These are phyloP conservation scores for Pezicula radicicola DNA, from an alignment of 2,329 filamentous ascomycete genomes.

Conservation along the genomic window DNA sequence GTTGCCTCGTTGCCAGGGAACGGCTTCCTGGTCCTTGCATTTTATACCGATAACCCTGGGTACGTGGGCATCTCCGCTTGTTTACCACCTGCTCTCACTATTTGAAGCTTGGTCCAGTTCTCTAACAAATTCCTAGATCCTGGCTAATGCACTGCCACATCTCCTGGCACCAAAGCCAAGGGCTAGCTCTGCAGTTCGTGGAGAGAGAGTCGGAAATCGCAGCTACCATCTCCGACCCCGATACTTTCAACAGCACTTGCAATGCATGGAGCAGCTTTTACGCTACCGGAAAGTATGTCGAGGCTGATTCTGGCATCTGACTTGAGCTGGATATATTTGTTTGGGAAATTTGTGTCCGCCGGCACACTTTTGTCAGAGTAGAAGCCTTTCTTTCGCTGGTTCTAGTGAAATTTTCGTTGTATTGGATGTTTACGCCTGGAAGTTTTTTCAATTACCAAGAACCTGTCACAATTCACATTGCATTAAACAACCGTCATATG, in stretches of 20 bases:
- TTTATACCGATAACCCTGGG: constrained; percentile 4
- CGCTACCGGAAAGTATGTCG: not conserved
- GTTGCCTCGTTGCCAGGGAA: constrained; percentile 36
- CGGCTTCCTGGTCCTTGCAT: constrained; percentile 3
- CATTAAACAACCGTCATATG: too few species aligned
- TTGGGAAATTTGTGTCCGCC: too few species aligned
- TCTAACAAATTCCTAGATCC: not conserved
- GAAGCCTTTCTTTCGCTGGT: too few species aligned
- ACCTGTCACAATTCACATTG: too few species aligned
- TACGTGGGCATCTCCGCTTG: too few species aligned
- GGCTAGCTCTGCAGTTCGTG: constrained; percentile 47
- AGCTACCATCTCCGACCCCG: constrained; percentile 1
- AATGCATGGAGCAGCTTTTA: constrained; percentile 6
- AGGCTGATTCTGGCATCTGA: constrained; percentile 12
- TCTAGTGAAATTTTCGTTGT: too few species aligned
- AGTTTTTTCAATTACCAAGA: too few species aligned
- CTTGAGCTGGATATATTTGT: too few species aligned
- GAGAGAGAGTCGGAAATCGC: constrained; percentile 26
- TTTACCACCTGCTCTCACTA: too few species aligned
- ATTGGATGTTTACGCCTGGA: too few species aligned
- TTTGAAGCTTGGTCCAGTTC: not conserved
- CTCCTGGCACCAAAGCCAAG: constrained; percentile 42
- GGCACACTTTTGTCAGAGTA: too few species aligned
- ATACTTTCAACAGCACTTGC: constrained; percentile 5
- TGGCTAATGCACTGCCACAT: constrained; percentile 24